Percentiles rank a stretch among this genome's conserved stretches.
phyloP scores from a whole-genome alignment of 192 early-diverging fungal species.

The Globomyces pollinis-pini region DNA sequence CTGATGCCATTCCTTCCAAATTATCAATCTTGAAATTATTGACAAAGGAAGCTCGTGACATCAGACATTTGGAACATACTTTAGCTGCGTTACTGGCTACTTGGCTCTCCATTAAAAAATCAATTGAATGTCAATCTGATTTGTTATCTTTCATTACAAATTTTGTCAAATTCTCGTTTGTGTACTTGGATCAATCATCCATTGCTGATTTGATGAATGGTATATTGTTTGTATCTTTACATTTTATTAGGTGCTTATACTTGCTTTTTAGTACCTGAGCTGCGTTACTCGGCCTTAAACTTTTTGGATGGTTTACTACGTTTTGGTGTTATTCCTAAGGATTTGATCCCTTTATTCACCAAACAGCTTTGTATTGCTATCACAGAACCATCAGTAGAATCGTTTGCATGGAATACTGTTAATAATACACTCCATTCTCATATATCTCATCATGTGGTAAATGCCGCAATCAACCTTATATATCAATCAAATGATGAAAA shows the following conservation, averaged over 20 bases:
- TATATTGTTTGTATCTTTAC: too few relatives aligned
- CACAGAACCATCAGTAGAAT: neutral
- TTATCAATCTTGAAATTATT: conserved; percentile 12
- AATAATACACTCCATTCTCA: neutral
- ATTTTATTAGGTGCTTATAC: conserved; percentile 4
- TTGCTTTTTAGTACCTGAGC: conserved; percentile 5
- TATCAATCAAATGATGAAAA: too few relatives aligned
- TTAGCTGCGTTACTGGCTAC: neutral
- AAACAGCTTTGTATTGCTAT: conserved; percentile 5
- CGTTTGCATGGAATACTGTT: neutral
- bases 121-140: neutral
- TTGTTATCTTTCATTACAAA: conserved; percentile 16
- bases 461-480: too few relatives aligned
- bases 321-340: conserved; percentile 15
- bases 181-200: conserved; percentile 2
- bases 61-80: conserved; percentile 21
- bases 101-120: neutral
- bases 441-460: too few relatives aligned
- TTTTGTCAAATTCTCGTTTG: conserved; percentile 28
- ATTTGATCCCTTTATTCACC: conserved; percentile 4
- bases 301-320: conserved; percentile 20
- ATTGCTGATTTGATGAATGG: conserved; percentile 10
- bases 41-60: conserved; percentile 23
- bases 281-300: conserved; percentile 3
- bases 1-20: neutral